Conservation (phyloP, 2,329 filamentous ascomycete species). For the Aspergillus fructus region DNA sequence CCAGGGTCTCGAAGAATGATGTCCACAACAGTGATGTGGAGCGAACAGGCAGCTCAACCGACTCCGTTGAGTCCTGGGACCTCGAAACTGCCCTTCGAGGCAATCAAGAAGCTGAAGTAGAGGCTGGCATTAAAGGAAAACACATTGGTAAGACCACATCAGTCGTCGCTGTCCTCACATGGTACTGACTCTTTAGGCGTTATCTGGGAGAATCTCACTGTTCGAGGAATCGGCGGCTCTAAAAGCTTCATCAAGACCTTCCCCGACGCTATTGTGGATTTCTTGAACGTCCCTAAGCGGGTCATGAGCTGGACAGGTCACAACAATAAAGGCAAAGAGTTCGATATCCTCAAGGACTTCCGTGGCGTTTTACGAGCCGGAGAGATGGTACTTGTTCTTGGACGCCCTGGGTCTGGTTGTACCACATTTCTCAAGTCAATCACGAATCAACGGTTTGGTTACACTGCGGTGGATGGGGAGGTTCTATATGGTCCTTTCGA, state of each 20-base stretch:
- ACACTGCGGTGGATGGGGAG: constrained; percentile 12
- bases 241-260: constrained; percentile 75
- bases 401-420: constrained; percentile 50
- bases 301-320: constrained; percentile 63
- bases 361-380: constrained; percentile 57
- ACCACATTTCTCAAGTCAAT: constrained; percentile 83
- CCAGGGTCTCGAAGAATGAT: constrained; percentile 26
- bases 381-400: constrained; percentile 54
- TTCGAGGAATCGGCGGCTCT: constrained; percentile 71
- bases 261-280: constrained; percentile 72
- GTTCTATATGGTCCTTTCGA: constrained; percentile 48
- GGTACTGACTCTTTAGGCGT: constrained; percentile 49
- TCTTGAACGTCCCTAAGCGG: constrained; percentile 72
- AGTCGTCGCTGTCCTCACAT: not conserved
- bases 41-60: constrained; percentile 49
- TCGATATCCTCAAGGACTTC: constrained; percentile 64
- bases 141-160: constrained; percentile 55
- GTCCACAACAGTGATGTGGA: constrained; percentile 54
- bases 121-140: constrained; percentile 78
- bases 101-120: constrained; percentile 67
- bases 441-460: constrained; percentile 72
- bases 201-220: constrained; percentile 74
- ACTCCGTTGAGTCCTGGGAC: constrained; percentile 64
- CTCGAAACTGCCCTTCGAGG: constrained; percentile 73
- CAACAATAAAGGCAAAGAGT: constrained; percentile 67